Evolutionary conservation across 352 stramenopile genomes (phyloP).

Genomic region (Globisporangium splendens): DNA sequence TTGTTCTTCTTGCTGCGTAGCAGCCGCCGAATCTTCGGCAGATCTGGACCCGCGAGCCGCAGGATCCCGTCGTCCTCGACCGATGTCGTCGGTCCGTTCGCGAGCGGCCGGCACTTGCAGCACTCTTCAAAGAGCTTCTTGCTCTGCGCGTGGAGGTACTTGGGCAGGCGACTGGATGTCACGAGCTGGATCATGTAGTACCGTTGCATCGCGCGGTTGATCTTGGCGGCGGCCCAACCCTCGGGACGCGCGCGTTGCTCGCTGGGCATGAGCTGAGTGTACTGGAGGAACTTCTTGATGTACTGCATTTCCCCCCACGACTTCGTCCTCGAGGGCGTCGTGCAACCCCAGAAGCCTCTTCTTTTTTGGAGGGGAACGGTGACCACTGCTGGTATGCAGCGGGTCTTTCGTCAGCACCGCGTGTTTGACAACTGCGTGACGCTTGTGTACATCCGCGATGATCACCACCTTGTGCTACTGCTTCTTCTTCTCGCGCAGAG

Average conservation of each 20-base stretch:
- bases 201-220: conserved; percentile 51
- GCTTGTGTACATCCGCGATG: conserved; percentile 42
- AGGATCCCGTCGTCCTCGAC: conserved; percentile 52
- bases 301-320: conserved; percentile 18
- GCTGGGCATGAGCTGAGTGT: conserved; percentile 15
- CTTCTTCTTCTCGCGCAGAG: conserved; percentile 38
- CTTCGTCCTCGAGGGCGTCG: conserved; percentile 8
- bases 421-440: conserved; percentile 37
- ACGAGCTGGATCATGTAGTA: conserved; percentile 52
- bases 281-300: conserved; percentile 37
- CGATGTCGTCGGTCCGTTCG: conserved; percentile 43
- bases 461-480: conserved; percentile 59
- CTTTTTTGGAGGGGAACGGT: neutral
- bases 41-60: conserved; percentile 59
- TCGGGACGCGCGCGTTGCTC: conserved; percentile 40
- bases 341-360: neutral
- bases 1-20: conserved; percentile 51
- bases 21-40: conserved; percentile 60
- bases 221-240: conserved; percentile 50
- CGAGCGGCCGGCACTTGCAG: conserved; percentile 56
- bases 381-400: neutral
- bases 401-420: conserved; percentile 6
- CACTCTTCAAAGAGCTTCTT: conserved; percentile 79
- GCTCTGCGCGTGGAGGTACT: conserved; percentile 52
- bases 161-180: conserved; percentile 29